Conservation (phyloP, 2,329 filamentous ascomycete genomes). For the Ascochyta pisi region DNA sequence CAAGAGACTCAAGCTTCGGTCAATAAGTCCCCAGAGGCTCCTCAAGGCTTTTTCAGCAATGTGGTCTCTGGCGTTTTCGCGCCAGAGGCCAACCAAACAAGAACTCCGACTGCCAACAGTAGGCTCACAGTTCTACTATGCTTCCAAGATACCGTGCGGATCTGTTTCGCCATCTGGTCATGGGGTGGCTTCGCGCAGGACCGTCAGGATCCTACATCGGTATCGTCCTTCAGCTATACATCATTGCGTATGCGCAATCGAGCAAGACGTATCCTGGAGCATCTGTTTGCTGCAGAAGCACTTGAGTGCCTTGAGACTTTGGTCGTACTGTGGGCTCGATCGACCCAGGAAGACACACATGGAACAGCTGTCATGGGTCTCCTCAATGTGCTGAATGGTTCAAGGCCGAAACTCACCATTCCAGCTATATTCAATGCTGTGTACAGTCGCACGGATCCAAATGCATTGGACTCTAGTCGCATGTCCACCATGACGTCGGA, state of each 20-base stretch:
- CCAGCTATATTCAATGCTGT: constrained; percentile 95
- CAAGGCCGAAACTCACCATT: constrained; percentile 87
- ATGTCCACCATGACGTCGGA: constrained; percentile 90
- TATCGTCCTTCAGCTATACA: constrained; percentile 87
- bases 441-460: constrained; percentile 89
- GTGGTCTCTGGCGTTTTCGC: constrained; percentile 93
- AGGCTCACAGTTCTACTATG: constrained; percentile 92
- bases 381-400: constrained; percentile 88
- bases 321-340: constrained; percentile 78
- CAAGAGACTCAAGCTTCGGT: constrained; percentile 75
- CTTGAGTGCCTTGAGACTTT: constrained; percentile 93
- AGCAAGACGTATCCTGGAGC: constrained; percentile 85
- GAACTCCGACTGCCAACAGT: constrained; percentile 88
- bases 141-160: constrained; percentile 92
- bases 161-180: constrained; percentile 93
- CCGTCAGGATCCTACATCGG: constrained; percentile 69
- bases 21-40: constrained; percentile 80
- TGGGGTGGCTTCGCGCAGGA: constrained; percentile 78
- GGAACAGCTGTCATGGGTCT: constrained; percentile 78
- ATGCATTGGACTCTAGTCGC: constrained; percentile 76
- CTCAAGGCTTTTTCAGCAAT: constrained; percentile 88
- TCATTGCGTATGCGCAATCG: constrained; percentile 90
- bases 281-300: constrained; percentile 89
- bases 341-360: constrained; percentile 57
- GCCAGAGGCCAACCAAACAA: constrained; percentile 75